phyloP scores from a whole-genome alignment of 2,329 filamentous ascomycete species.

The Thermothelomyces thermophilus region DNA sequence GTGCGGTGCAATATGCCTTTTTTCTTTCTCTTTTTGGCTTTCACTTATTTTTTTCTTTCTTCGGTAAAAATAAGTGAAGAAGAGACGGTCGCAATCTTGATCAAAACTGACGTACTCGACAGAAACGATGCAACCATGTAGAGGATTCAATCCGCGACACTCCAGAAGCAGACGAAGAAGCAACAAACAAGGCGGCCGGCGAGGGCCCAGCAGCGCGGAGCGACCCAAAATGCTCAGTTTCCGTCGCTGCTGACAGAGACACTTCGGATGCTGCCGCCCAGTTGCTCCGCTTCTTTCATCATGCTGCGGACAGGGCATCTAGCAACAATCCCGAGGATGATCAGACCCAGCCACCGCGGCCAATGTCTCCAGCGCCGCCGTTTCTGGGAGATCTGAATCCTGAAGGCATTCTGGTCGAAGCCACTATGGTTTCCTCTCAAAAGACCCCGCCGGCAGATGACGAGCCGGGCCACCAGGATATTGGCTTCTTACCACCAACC shows the following conservation, averaged over 20 bases:
- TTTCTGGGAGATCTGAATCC: slow-evolving; percentile 29
- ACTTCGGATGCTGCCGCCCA: slow-evolving; percentile 20
- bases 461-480: background rate
- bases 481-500: slow-evolving; percentile 4
- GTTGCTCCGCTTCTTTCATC: slow-evolving; percentile 21
- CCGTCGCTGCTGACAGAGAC: slow-evolving; percentile 8
- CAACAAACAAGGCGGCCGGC: background rate
- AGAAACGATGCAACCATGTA: slow-evolving; percentile 14
- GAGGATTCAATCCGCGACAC: background rate
- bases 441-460: background rate
- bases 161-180: background rate
- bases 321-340: slow-evolving; percentile 17
- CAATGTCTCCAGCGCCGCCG: slow-evolving; percentile 32
- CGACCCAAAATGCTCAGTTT: background rate
- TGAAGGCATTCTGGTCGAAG: slow-evolving; percentile 29
- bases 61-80: too few relatives aligned
- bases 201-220: background rate
- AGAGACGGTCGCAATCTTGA: too few relatives aligned
- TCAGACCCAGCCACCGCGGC: slow-evolving; percentile 9
- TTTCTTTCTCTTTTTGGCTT: background rate
- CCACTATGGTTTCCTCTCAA: slow-evolving; percentile 15
- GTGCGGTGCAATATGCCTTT: slow-evolving; percentile 26
- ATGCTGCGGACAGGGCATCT: slow-evolving; percentile 13
- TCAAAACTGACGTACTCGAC: too few relatives aligned
- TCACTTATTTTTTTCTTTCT: too few relatives aligned